Percentiles rank a stretch among this genome's conserved stretches.
Evolutionary conservation across 169 alveolate species (phyloP).

Genomic region (Theileria equi): DNA sequence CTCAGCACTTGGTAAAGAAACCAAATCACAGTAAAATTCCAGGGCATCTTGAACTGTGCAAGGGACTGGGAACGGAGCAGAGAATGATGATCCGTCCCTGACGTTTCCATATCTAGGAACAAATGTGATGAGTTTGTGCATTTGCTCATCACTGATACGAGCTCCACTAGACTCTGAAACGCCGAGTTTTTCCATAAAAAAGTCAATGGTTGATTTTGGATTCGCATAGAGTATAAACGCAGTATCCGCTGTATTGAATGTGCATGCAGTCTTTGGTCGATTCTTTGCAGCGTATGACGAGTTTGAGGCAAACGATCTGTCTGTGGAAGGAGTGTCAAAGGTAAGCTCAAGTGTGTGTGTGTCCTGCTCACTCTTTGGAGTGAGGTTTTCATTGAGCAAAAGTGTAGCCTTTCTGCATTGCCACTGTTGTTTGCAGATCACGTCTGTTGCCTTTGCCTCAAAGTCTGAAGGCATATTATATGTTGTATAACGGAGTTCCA

Average conservation of each 20-base stretch:
- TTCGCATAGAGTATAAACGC: constrained; percentile 64
- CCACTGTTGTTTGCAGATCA: constrained; percentile 41
- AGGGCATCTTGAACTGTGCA: constrained; percentile 65
- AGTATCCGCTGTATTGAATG: constrained; percentile 73
- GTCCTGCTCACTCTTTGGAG: constrained; percentile 56
- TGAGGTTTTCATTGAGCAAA: constrained; percentile 23
- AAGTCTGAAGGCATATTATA: background rate
- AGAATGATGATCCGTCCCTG: constrained; percentile 4
- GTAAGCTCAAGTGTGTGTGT: too few relatives aligned
- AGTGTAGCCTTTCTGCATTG: constrained; percentile 29
- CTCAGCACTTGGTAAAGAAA: constrained; percentile 70
- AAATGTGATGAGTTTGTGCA: constrained; percentile 65
- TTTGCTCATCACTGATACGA: constrained; percentile 10
- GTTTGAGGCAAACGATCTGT: too few relatives aligned
- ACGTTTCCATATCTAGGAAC: constrained; percentile 44
- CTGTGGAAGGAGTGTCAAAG: too few relatives aligned
- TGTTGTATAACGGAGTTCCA: constrained; percentile 34
- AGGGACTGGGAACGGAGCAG: constrained; percentile 55
- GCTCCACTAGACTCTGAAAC: constrained; percentile 32
- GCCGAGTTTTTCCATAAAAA: constrained; percentile 46
- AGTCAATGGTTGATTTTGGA: constrained; percentile 52
- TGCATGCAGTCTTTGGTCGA: too few relatives aligned
- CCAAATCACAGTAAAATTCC: constrained; percentile 69
- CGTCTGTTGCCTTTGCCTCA: background rate
- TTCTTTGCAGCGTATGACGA: too few relatives aligned